Evolutionary conservation across 1,139 yeast species (phyloP).

Genomic region (Pneumocystis jirovecii): DNA sequence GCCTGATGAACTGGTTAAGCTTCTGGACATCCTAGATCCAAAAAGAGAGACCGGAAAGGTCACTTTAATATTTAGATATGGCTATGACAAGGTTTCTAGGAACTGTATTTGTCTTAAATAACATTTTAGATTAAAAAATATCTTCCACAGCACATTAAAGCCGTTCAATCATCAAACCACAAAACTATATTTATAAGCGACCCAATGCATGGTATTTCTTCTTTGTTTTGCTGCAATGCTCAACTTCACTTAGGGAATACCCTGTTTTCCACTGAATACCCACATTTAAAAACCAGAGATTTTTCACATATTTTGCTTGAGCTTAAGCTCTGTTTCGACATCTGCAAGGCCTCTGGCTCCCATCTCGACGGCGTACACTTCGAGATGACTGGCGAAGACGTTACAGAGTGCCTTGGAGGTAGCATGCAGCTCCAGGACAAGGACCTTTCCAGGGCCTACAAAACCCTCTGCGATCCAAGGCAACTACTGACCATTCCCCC

Average conservation of each 20-base stretch:
- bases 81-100: conserved; percentile 21
- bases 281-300: conserved; percentile 30
- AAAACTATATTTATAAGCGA: conserved; percentile 23
- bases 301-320: conserved; percentile 31
- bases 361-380: conserved; percentile 30
- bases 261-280: conserved; percentile 25
- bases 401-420: conserved; percentile 34
- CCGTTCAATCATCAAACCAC: conserved; percentile 29
- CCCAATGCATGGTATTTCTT: conserved; percentile 21
- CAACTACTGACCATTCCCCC: neutral
- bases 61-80: conserved; percentile 31
- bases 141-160: conserved; percentile 29
- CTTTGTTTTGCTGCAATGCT: conserved; percentile 30
- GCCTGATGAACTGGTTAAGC: conserved; percentile 25
- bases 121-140: conserved; percentile 19
- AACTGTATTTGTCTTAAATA: neutral
- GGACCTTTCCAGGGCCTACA: conserved; percentile 28
- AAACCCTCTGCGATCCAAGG: conserved; percentile 33
- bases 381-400: conserved; percentile 32
- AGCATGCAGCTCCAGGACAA: conserved; percentile 29
- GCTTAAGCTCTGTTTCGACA: conserved; percentile 25
- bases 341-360: conserved; percentile 25
- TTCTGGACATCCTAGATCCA: conserved; percentile 30
- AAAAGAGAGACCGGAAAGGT: conserved; percentile 28
- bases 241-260: conserved; percentile 22